Conservation (phyloP, 306 rosid species). For the Prunus mira region DNA sequence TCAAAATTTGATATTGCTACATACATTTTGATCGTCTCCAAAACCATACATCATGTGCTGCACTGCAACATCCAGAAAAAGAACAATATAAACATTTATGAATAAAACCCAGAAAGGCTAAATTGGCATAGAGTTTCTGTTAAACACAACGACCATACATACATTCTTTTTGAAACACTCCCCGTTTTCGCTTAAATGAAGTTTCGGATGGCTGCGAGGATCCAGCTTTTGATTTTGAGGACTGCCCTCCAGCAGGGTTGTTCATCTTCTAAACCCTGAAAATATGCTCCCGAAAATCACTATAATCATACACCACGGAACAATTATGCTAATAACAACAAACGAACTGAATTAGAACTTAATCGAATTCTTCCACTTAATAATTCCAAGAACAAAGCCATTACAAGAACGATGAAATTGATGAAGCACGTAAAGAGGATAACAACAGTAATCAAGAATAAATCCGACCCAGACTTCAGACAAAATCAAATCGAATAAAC, state of each 20-base stretch:
- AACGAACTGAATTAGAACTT: background rate
- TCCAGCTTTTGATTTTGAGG: conserved; percentile 65
- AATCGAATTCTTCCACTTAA: background rate
- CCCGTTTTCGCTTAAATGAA: conserved; percentile 77
- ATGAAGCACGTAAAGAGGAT: background rate
- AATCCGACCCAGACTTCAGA: background rate
- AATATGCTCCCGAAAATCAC: background rate
- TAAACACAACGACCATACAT: background rate
- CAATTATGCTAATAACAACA: background rate
- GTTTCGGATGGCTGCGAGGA: conserved; percentile 79
- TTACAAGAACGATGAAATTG: background rate
- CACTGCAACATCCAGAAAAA: conserved; percentile 38
- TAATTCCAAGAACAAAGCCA: background rate
- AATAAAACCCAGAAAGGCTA: background rate
- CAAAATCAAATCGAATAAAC: background rate
- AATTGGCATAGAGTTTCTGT: background rate
- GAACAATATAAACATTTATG: background rate
- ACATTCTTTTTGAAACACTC: conserved; percentile 90
- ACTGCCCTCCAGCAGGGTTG: conserved; percentile 49
- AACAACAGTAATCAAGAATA: background rate
- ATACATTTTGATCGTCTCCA: conserved; percentile 89
- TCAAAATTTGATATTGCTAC: conserved; percentile 7
- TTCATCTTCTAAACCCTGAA: conserved; percentile 37
- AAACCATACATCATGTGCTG: conserved; percentile 99
- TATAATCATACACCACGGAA: background rate